phyloP scores from a whole-genome alignment of 2,329 filamentous ascomycete genomes.

The Paraphaeosphaeria sporulosa region DNA sequence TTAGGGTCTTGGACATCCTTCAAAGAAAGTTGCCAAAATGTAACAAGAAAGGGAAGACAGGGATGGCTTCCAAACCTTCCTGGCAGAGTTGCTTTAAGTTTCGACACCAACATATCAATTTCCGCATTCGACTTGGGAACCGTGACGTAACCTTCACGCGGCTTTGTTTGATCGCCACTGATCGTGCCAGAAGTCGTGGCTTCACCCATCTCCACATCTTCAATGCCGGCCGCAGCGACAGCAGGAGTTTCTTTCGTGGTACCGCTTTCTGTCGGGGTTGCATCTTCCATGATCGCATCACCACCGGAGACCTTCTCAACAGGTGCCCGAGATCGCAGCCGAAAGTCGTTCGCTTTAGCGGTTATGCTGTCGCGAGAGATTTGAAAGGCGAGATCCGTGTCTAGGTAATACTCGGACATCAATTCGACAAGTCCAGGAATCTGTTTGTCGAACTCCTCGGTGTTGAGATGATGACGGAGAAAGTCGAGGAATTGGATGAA shows the following conservation, averaged over 20 bases:
- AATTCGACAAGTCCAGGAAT: conserved; percentile 79
- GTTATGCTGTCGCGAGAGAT: conserved; percentile 77
- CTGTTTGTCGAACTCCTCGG: conserved; percentile 77
- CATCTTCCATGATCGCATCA: conserved; percentile 54
- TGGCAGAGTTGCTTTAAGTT: conserved; percentile 69
- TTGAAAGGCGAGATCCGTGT: conserved; percentile 82
- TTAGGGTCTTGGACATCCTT: conserved; percentile 74
- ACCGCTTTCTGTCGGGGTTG: conserved; percentile 16
- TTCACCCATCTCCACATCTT: conserved; percentile 54
- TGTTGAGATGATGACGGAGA: conserved; percentile 78
- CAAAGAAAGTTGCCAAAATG: conserved; percentile 90
- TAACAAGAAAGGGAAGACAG: conserved; percentile 82
- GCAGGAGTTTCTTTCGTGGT: conserved; percentile 9
- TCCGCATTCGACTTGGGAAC: conserved; percentile 65
- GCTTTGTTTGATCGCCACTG: conserved; percentile 1
- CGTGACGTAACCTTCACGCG: conserved; percentile 4
- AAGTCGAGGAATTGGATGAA: conserved; percentile 90
- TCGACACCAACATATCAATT: conserved; percentile 76
- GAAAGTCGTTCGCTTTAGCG: conserved; percentile 49
- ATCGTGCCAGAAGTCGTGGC: conserved; percentile 13
- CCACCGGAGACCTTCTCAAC: conserved; percentile 51
- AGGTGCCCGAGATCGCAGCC: conserved; percentile 28
- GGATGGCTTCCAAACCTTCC: conserved; percentile 72
- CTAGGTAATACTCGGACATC: conserved; percentile 79
- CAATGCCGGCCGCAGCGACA: conserved; percentile 13